Evolutionary conservation across 352 stramenopile genomes (phyloP), one percentile per base, ranked within the genome.

Genomic region (Globisporangium radiosum): DNA sequence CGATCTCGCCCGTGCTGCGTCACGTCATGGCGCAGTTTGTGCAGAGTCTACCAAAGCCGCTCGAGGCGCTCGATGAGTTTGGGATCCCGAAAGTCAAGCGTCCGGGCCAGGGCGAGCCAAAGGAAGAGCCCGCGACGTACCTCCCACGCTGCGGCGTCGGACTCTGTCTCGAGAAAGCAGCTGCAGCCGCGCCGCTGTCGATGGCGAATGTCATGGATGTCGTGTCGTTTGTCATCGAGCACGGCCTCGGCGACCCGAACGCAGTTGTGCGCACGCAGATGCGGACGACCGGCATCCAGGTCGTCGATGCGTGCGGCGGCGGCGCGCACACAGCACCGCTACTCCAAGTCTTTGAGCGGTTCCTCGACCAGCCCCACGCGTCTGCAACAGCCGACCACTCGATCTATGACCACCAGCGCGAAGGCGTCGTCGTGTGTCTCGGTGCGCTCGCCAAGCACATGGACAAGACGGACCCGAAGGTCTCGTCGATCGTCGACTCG

Each of bases 381-480:
- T 81, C 82, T 25, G 48, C 72, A 19, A 33, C 25, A 33, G 73
- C 72, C 53, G 70, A 76, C 6, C 59, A 82, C 40, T 72, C 71
- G 15, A 85, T 78, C 25, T 89, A 91, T 54, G 90, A 97, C 60
- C 82, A 93, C 64, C 84, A 96, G 62, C 87, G 89, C 56, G 90
- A 96, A 60, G 90, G 88, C 47, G 76, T 94, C 7, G 87, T 98
- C 13, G 87, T 98, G 15, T 96, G 92, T 37, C 72, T 97, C 33
- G 92, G 90, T 48, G 77, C 85, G 1, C 60, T 96, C n/a, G 88
- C 89, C 19, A 93, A 90, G 70, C 89, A 97, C 71, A 93, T 98
- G 78, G 74, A 86, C 59, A 82, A 88, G 60, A 81, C 66, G 15
- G 89, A 98, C 57, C 82, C 87, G 4, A 96, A 95, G 63, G 90